These are phyloP conservation scores for Boletus rex-veris DNA, from an alignment of 768 basidiomycete species.

Conservation along the genomic window DNA sequence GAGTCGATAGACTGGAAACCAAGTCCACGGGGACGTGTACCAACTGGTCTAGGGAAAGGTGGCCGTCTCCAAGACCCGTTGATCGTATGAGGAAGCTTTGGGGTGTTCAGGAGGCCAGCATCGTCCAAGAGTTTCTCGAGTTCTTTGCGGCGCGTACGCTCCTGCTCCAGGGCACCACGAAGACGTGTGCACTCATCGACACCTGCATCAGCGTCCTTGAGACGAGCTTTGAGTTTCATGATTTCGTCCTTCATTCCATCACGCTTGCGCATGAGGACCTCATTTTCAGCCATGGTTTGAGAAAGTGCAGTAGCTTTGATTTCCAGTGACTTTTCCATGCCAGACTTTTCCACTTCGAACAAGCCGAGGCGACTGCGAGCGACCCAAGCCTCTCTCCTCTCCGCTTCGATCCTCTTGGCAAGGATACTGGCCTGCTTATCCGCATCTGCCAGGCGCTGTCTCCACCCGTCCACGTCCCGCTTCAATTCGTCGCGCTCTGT, in stretches of 20 bases:
- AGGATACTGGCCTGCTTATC: slow-evolving; percentile 68
- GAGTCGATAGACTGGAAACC: slow-evolving; percentile 63
- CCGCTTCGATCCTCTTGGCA: slow-evolving; percentile 66
- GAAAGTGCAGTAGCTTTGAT: slow-evolving; percentile 31
- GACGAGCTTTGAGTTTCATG: slow-evolving; percentile 28
- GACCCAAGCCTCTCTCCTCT: slow-evolving; percentile 80
- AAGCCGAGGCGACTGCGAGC: slow-evolving; percentile 69
- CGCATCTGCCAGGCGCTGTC: slow-evolving; percentile 68
- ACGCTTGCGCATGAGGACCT: slow-evolving; percentile 25
- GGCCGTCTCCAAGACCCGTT: slow-evolving; percentile 14
- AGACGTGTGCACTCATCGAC: slow-evolving; percentile 28
- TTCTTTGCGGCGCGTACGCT: slow-evolving; percentile 40
- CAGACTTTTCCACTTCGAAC: slow-evolving; percentile 64
- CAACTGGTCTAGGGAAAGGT: slow-evolving; percentile 21
- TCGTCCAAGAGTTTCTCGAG: slow-evolving; percentile 54
- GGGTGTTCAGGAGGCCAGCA: slow-evolving; percentile 42
- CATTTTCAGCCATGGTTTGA: slow-evolving; percentile 28
- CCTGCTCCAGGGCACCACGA: slow-evolving; percentile 36
- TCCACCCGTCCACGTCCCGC: slow-evolving; percentile 86
- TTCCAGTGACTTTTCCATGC: slow-evolving; percentile 47
- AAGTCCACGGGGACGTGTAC: slow-evolving; percentile 42
- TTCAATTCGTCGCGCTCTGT: slow-evolving; percentile 86
- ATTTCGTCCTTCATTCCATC: slow-evolving; percentile 29
- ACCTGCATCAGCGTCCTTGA: slow-evolving; percentile 26
- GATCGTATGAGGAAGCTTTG: slow-evolving; percentile 31